A percentile compares a stretch with the other conserved stretches of the same genome.
phyloP scores from a whole-genome alignment of 2,329 filamentous ascomycete genomes.

The Rosellinia necatrix region DNA sequence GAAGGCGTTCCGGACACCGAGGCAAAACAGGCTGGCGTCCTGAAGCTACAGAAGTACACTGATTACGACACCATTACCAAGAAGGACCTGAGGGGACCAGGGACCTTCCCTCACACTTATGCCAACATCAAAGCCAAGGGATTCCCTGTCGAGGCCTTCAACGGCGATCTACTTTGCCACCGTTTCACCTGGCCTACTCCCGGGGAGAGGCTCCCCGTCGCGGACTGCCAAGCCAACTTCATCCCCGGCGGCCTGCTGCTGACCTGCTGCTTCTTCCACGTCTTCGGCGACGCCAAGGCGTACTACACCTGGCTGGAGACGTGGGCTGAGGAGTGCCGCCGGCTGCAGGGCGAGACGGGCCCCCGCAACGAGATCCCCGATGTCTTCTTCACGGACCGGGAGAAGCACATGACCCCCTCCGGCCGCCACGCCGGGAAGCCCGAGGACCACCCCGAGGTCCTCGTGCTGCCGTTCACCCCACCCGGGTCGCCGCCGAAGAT shows the following conservation, averaged over 20 bases:
- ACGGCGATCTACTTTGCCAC: slow-evolving; percentile 33
- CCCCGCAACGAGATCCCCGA: slow-evolving; percentile 35
- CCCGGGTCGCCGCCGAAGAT: slow-evolving; percentile 41
- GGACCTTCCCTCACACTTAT: slow-evolving; percentile 34
- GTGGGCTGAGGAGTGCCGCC: slow-evolving; percentile 45
- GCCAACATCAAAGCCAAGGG: slow-evolving; percentile 34
- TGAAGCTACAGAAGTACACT: slow-evolving; percentile 39
- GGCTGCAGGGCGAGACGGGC: slow-evolving; percentile 36
- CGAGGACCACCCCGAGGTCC: slow-evolving; percentile 42
- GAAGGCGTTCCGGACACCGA: slow-evolving; percentile 41
- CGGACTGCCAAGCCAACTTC: slow-evolving; percentile 40
- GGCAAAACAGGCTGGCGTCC: slow-evolving; percentile 39
- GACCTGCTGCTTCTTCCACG: slow-evolving; percentile 38
- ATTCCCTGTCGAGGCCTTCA: slow-evolving; percentile 35
- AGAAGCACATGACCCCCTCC: slow-evolving; percentile 38
- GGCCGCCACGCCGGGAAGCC: slow-evolving; percentile 36
- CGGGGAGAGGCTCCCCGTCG: slow-evolving; percentile 30
- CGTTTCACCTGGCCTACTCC: slow-evolving; percentile 36
- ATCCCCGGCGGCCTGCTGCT: slow-evolving; percentile 39
- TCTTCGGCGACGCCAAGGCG: slow-evolving; percentile 42
- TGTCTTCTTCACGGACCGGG: slow-evolving; percentile 38
- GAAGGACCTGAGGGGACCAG: slow-evolving; percentile 36
- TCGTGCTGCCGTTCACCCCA: slow-evolving; percentile 39
- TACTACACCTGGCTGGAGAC: slow-evolving; percentile 41
- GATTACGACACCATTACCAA: slow-evolving; percentile 34